These are phyloP conservation scores for Fusarium coffeatum DNA, from an alignment of 2,329 filamentous ascomycete species.

Conservation along the genomic window DNA sequence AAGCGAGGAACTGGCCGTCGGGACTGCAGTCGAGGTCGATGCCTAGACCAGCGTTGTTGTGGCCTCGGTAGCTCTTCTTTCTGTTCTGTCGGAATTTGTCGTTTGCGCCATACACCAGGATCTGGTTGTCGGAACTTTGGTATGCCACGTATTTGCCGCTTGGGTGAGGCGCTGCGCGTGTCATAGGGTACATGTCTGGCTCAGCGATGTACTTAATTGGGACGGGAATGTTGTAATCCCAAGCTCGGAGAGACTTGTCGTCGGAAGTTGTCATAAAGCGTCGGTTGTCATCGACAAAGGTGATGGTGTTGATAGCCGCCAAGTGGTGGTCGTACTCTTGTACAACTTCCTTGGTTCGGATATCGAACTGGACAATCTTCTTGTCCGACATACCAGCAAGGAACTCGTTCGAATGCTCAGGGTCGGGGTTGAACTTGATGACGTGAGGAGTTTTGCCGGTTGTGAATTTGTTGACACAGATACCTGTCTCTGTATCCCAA, in stretches of 20 bases:
- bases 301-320: slow-evolving; percentile 97
- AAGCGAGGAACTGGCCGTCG: slow-evolving; percentile 90
- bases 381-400: slow-evolving; percentile 98
- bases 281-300: slow-evolving; percentile 92
- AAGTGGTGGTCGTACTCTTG: slow-evolving; percentile 99
- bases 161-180: slow-evolving; percentile 84
- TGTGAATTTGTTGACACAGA: slow-evolving; percentile 87
- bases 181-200: slow-evolving; percentile 97
- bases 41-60: slow-evolving; percentile 94
- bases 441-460: slow-evolving; percentile 97
- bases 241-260: slow-evolving; percentile 94
- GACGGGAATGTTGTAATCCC: slow-evolving; percentile 98
- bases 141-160: slow-evolving; percentile 94
- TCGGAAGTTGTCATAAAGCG: slow-evolving; percentile 98
- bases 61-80: slow-evolving; percentile 95
- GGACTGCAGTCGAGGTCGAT: slow-evolving; percentile 90
- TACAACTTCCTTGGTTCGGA: slow-evolving; percentile 81
- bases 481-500: slow-evolving; percentile 96
- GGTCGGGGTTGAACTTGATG: slow-evolving; percentile 88
- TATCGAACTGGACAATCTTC: slow-evolving; percentile 98
- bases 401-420: slow-evolving; percentile 85
- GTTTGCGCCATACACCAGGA: slow-evolving; percentile 92
- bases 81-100: slow-evolving; percentile 98
- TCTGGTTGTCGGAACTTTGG: slow-evolving; percentile 94
- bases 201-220: slow-evolving; percentile 99